Conservation (phyloP, 306 rosid species). For the Cicer yamashitae region DNA sequence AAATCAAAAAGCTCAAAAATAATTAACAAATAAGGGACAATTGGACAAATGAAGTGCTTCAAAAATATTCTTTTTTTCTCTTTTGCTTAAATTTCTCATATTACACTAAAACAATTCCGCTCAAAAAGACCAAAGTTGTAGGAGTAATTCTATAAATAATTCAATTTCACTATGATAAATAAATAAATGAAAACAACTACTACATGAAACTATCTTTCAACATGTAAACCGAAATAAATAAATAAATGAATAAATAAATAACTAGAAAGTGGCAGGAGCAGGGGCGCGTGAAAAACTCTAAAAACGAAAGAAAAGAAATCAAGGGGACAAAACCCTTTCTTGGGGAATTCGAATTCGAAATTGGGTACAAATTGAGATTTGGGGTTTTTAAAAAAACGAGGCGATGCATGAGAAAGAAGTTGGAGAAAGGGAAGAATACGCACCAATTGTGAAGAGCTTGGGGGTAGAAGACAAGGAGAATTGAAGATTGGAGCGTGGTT, state of each 20-base stretch:
- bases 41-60: background rate
- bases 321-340: background rate
- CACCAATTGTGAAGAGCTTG: conserved; percentile 15
- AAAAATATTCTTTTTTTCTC: background rate
- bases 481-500: background rate
- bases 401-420: background rate
- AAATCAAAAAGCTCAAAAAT: background rate
- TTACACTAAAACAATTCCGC: conserved; percentile 3
- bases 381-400: background rate
- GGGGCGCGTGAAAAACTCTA: conserved; percentile 37
- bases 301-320: background rate
- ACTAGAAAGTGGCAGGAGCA: background rate
- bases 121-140: conserved; percentile 6
- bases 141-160: background rate
- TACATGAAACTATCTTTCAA: conserved; percentile 4
- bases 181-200: conserved; percentile 12
- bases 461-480: background rate
- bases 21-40: background rate
- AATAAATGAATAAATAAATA: no score
- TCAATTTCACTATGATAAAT: background rate
- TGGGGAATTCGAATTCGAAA: background rate
- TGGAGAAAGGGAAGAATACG: background rate
- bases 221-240: background rate
- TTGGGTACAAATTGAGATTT: conserved; percentile 8
- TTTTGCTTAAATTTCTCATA: background rate